phyloP scores from a whole-genome alignment of 495 filamentous ascomycete genomes.

The Emericellopsis terricola region DNA sequence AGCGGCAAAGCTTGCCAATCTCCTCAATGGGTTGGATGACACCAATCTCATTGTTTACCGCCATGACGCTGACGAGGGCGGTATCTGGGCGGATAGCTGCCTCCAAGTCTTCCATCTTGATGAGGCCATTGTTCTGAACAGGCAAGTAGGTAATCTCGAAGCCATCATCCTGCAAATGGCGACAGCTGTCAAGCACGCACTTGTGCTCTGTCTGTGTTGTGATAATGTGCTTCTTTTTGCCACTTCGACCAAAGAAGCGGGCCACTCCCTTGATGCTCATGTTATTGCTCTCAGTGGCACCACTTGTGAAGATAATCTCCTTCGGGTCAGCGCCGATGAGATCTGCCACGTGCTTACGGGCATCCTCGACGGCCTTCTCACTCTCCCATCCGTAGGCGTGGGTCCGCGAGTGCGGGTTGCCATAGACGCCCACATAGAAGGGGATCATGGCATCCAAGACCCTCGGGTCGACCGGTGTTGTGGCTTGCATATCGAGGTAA shows the following conservation, averaged over 20 bases:
- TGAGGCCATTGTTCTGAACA: slow-evolving; percentile 65
- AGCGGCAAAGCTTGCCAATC: slow-evolving; percentile 82
- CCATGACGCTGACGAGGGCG: slow-evolving; percentile 86
- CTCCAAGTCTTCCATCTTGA: slow-evolving; percentile 75
- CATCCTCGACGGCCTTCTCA: slow-evolving; percentile 78
- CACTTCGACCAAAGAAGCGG: slow-evolving; percentile 75
- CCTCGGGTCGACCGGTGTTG: slow-evolving; percentile 86
- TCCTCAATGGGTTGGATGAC: slow-evolving; percentile 90
- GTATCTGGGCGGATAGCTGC: slow-evolving; percentile 84
- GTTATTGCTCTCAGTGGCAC: slow-evolving; percentile 96
- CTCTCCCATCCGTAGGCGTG: slow-evolving; percentile 99
- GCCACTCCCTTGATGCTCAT: slow-evolving; percentile 99
- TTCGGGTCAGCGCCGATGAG: slow-evolving; percentile 90
- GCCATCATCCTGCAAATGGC: slow-evolving; percentile 91
- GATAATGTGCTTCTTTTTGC: slow-evolving; percentile 97
- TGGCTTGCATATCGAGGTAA: slow-evolving; percentile 97
- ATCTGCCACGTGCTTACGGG: slow-evolving; percentile 63
- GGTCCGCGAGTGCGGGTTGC: slow-evolving; percentile 92
- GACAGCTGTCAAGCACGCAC: slow-evolving; percentile 91
- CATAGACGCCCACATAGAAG: slow-evolving; percentile 82
- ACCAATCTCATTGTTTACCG: slow-evolving; percentile 98
- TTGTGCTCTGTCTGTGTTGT: slow-evolving; percentile 97
- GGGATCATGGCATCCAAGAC: slow-evolving; percentile 96
- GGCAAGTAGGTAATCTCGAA: slow-evolving; percentile 93
- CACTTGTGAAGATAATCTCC: slow-evolving; percentile 97